Evolutionary conservation across 1,139 yeast species (phyloP), one percentile per base, ranked within the genome.

Genomic region (Kluyveromyces marxianus): DNA sequence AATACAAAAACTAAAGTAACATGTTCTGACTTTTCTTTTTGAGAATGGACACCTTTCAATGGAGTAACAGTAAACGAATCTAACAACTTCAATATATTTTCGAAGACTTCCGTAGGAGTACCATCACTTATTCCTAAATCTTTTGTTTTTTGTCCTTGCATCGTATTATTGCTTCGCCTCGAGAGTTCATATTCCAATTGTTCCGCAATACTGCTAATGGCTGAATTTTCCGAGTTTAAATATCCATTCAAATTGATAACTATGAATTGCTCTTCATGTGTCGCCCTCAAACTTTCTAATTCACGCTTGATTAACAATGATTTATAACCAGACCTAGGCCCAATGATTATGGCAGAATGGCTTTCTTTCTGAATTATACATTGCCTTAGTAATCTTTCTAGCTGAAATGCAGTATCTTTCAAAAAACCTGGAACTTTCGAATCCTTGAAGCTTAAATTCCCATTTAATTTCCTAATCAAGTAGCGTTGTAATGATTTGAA

Each of bases 261-360:
- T 25, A 90, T 69, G 59, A 81, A 88, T 41, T 75, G 75, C 26
- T 71, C 70, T 0, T 54, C 56, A 44, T 72, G 69, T 3, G 62
- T 64, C 2, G 65, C 59, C 2, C 67, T 54, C 26, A 89, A 66
- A n/a, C 70, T 66, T 0, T 62, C 53, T 28, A 92, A 51, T 0
- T 86, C 87, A 4, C 71, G 66, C 39, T 83, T 74, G 6, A 90
- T 69, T 7, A 86, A 65, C 1, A 77, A 67, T 0, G 94, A 73
- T 61, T 92, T 92, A 0, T 96, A 97, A 4, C 80, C 69, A 1
- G 85, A 79, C 41, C 90, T 68, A 0, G 96, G 90, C 0, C 98
- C 98, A 41, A 88, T 73, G 1, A 92, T 50, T 7, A 90, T 68
- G 7, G 83, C 78, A 0, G 97, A 89, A 59, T 86, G 89, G 4